Conservation (phyloP, 441 rosid species). For the Manihot esculenta region DNA sequence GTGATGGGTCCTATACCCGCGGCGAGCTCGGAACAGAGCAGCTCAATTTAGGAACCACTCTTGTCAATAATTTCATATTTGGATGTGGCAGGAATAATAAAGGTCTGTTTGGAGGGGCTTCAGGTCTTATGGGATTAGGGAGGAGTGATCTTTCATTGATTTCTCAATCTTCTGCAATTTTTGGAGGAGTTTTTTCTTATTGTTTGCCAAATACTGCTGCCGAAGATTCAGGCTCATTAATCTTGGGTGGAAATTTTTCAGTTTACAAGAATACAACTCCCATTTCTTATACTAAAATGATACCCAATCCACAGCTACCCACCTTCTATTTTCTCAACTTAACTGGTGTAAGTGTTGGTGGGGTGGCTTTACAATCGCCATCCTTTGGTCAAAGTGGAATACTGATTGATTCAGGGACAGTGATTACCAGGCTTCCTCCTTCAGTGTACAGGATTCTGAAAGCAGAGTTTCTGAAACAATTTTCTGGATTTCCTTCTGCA, state of each 20-base stretch:
- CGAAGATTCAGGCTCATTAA: constrained; percentile 72
- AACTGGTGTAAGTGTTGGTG: constrained; percentile 66
- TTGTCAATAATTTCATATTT: constrained; percentile 50
- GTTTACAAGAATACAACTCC: constrained; percentile 64
- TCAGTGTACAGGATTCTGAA: constrained; percentile 61
- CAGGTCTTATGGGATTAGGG: constrained; percentile 88
- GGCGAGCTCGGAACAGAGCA: constrained; percentile 68
- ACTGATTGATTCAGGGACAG: constrained; percentile 86
- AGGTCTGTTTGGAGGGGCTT: constrained; percentile 84
- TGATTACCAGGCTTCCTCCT: constrained; percentile 78
- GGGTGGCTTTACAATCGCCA: constrained; percentile 39
- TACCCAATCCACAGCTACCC: constrained; percentile 56
- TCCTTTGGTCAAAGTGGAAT: constrained; percentile 48
- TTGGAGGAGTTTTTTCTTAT: constrained; percentile 81
- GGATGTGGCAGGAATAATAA: constrained; percentile 82
- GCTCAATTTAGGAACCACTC: constrained; percentile 45
- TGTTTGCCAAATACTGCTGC: constrained; percentile 70
- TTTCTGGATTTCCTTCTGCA: constrained; percentile 64
- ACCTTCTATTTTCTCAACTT: constrained; percentile 82
- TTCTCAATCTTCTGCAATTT: constrained; percentile 54
- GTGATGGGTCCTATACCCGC: constrained; percentile 86
- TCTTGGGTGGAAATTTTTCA: constrained; percentile 61
- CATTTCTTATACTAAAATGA: constrained; percentile 59
- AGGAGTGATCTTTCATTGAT: constrained; percentile 69
- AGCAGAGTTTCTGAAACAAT: constrained; percentile 69